Percentiles rank a stretch among this genome's conserved stretches.
Conservation (phyloP, 805 yeast species). For the Kuraishia floccosa region DNA sequence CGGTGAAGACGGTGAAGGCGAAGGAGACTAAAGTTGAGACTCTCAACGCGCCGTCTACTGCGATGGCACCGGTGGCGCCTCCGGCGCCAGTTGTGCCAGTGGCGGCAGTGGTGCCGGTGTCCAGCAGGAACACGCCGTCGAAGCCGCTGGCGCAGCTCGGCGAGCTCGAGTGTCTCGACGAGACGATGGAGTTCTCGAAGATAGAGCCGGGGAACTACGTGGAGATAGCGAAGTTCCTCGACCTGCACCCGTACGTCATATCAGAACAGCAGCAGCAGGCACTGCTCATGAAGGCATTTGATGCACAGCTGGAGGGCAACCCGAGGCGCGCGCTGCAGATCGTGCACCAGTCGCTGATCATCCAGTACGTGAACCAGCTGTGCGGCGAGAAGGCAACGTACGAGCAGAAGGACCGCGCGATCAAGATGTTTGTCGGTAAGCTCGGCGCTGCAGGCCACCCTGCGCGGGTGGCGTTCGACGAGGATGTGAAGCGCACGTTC, state of each 20-base stretch:
- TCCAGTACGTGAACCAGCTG: constrained; percentile 45
- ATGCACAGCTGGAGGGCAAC: constrained; percentile 59
- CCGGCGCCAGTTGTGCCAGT: background rate
- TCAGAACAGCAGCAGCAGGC: constrained; percentile 85
- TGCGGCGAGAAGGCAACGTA: constrained; percentile 9
- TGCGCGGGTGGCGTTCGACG: constrained; percentile 57
- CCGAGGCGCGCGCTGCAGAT: constrained; percentile 42
- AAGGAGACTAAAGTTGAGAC: background rate
- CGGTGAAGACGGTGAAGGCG: constrained; percentile 5
- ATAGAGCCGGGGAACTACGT: constrained; percentile 36
- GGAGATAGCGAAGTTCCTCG: constrained; percentile 40
- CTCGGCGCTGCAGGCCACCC: constrained; percentile 42
- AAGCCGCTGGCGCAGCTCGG: constrained; percentile 25
- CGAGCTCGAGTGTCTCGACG: constrained; percentile 45
- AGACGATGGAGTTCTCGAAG: constrained; percentile 54
- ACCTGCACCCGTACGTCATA: constrained; percentile 55
- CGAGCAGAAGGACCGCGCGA: constrained; percentile 22
- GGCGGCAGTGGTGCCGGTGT: background rate
- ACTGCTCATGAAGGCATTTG: constrained; percentile 86
- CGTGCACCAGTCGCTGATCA: constrained; percentile 69
- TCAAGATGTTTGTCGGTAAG: constrained; percentile 58
- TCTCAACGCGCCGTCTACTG: background rate
- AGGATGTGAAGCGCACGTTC: constrained; percentile 66
- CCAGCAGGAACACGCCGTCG: constrained; percentile 13
- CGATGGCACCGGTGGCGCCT: constrained; percentile 2